Base-by-base conservation (phyloP, 495 filamentous ascomycete species). In the Hyphodiscus hymeniophilus region DNA sequence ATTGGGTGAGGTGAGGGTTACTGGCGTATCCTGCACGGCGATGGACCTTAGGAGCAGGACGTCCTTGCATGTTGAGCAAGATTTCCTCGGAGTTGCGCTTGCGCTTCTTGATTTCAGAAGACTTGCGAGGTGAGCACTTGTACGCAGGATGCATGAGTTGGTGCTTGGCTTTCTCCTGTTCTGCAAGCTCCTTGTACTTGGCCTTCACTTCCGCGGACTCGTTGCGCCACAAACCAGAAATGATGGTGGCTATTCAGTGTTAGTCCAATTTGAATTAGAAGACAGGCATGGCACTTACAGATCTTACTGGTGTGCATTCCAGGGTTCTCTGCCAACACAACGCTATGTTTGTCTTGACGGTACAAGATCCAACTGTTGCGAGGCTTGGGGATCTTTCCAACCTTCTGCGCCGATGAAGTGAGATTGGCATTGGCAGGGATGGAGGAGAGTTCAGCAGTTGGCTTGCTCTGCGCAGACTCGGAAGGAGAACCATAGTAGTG, bases 321-420 rank as follows among this genome's bases (percentile, higher is more conserved):
- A 17, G 68, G 70, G 26, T 72, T 59, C 17, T 55, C 45, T n/a
- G 47, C 59, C 38, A 65, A 66, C 28, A 69, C 42, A 11, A 33
- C 31, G 6, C 59, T 54, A 46, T 72, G 69, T 34, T 68, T 52
- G 34, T 63, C 48, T 43, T 70, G 60, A 12, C 72, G 66, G 42
- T 69, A 75, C 30, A 73, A 51, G 42, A 73, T 73, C 41, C 66
- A 73, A 2, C 61, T 61, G 54, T 75, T 75, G 7, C 60, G 59
- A 15, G 71, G 70, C 5, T 65, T 64, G 42, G 69, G 69, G 28
- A 71, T 49, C 47, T 69, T 66, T 16, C 39, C 30, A 16, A 48
- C 18, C n/a, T 44, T 28, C 4, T 28, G 26, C 26, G 4, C 10
- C 26, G 26, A 28, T 28, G 26, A 28, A 28, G 26, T 4, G 26